Conservation (phyloP, 345 rosid genomes). For the thale cress (Arabidopsis thaliana) region TAIR10.1 NC_003074.8:2076501-2077000, state of each 20-base stretch:
- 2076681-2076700: constrained; percentile 35
- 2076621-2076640: constrained; percentile 90
- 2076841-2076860: constrained; percentile 68
- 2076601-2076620: constrained; percentile 99
- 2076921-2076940: constrained; percentile 79
- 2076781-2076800: constrained; percentile 90
- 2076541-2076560: constrained; percentile 21
- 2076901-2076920: constrained; percentile 71
- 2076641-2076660: constrained; percentile 89
- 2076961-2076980: constrained; percentile 51
- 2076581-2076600: constrained; percentile 39
- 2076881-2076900: constrained; percentile 86
- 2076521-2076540: constrained; percentile 14
- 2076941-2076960: constrained; percentile 44
- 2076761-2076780: constrained; percentile 16
- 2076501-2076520: constrained; percentile 30
- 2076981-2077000: constrained; percentile 52
- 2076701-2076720: constrained; percentile 26
- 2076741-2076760: constrained; percentile 29
- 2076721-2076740: constrained; percentile 16
- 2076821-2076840: constrained; percentile 89
- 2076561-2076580: constrained; percentile 36
- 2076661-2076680: constrained; percentile 25
- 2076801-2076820: constrained; percentile 88
- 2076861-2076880: constrained; percentile 73